These are phyloP conservation scores for Metarhizium guizhouense DNA, from an alignment of 2,329 filamentous ascomycete species.

Conservation along the genomic window DNA sequence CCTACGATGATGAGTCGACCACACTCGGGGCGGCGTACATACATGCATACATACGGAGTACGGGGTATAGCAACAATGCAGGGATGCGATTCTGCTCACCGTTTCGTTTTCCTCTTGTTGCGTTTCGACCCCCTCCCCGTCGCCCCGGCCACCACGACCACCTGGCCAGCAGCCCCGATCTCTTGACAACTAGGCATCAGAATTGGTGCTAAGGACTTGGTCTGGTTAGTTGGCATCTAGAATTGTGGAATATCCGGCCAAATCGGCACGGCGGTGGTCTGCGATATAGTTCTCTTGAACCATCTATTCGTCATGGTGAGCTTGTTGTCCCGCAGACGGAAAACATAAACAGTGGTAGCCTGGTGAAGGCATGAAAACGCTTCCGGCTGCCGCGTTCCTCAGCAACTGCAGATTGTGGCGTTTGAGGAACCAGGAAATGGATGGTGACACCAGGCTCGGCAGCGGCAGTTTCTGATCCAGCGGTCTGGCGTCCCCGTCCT, in stretches of 20 bases:
- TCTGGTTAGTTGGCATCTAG: background rate
- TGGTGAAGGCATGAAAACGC: background rate
- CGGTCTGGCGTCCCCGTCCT: too few species aligned
- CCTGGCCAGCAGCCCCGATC: background rate
- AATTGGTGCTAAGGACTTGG: background rate
- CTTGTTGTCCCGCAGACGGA: too few species aligned
- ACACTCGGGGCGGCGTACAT: too few species aligned
- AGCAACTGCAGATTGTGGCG: background rate
- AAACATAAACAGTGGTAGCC: background rate
- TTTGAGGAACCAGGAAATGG: background rate
- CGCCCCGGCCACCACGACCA: background rate
- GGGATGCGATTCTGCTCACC: background rate
- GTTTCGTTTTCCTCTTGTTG: background rate
- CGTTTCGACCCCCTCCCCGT: background rate
- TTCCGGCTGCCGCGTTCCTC: background rate
- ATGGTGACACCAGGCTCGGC: background rate
- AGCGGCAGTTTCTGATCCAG: background rate
- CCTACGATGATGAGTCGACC: too few species aligned
- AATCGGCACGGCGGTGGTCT: background rate
- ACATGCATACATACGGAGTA: background rate
- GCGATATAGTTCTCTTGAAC: background rate
- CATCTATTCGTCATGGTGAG: background rate
- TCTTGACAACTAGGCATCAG: background rate
- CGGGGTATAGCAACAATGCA: background rate
- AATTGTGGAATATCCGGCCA: background rate